These are phyloP conservation scores for Brassica juncea DNA, from an alignment of 345 rosid genomes.

Conservation along the genomic window DNA sequence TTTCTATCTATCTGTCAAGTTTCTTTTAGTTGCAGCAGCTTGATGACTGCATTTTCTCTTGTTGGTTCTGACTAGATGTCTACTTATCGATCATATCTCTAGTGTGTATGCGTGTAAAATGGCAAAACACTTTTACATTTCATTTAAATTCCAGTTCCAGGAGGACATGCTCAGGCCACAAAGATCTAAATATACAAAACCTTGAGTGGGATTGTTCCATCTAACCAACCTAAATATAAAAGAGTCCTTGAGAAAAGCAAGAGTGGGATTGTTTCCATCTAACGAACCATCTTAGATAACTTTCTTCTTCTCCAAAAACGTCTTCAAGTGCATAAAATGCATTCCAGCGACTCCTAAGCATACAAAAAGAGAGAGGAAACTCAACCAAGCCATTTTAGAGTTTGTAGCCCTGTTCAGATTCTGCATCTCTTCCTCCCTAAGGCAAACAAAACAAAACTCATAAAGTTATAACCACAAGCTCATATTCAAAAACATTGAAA, in stretches of 20 bases:
- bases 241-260: constrained; percentile 24
- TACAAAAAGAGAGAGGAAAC: constrained; percentile 67
- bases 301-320: constrained; percentile 89
- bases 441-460: neutral
- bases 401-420: constrained; percentile 64
- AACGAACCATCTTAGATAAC: constrained; percentile 48
- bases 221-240: neutral
- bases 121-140: neutral
- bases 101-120: neutral
- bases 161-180: constrained; percentile 9
- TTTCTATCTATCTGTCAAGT: neutral
- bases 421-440: constrained; percentile 92
- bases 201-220: too few species aligned
- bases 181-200: constrained; percentile 22
- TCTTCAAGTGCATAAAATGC: constrained; percentile 84
- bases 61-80: neutral
- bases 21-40: neutral
- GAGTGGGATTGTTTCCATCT: constrained; percentile 20
- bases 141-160: constrained; percentile 6
- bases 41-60: neutral
- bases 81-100: neutral
- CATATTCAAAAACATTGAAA: neutral
- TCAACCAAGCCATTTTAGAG: constrained; percentile 61
- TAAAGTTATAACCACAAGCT: neutral
- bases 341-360: constrained; percentile 78